Evolutionary conservation across 2,329 filamentous ascomycete genomes (phyloP).

Genomic region (Metarhizium rileyi): DNA sequence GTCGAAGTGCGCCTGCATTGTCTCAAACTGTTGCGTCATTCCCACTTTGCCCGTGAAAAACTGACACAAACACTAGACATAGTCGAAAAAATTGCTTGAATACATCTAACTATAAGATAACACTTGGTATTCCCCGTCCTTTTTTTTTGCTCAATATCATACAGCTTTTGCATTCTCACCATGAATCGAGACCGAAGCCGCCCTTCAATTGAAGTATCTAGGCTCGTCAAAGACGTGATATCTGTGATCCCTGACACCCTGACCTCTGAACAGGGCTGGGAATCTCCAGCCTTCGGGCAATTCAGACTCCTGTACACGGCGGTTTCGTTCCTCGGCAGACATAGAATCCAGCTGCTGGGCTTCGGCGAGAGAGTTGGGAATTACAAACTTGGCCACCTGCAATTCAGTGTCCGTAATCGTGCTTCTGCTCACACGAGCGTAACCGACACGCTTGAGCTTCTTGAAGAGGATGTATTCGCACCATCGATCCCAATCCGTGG

Average conservation of each 20-base stretch:
- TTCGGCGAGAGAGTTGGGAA: constrained; percentile 56
- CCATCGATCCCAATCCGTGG: constrained; percentile 91
- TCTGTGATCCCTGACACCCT: constrained; percentile 77
- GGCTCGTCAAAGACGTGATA: constrained; percentile 97
- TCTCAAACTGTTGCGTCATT: too few species aligned
- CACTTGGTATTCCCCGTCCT: too few species aligned
- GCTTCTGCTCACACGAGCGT: constrained; percentile 77
- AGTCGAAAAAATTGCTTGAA: too few species aligned
- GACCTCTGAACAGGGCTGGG: constrained; percentile 71
- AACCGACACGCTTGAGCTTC: constrained; percentile 72
- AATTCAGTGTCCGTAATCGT: constrained; percentile 97
- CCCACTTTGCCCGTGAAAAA: too few species aligned
- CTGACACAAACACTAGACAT: too few species aligned
- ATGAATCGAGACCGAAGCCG: not conserved
- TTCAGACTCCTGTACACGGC: constrained; percentile 56
- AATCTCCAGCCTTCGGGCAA: constrained; percentile 74
- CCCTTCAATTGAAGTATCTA: constrained; percentile 49
- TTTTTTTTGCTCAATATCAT: not conserved
- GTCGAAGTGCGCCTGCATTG: too few species aligned
- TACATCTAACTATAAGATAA: too few species aligned
- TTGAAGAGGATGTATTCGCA: constrained; percentile 99
- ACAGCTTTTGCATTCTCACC: not conserved
- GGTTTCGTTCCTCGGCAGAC: constrained; percentile 44
- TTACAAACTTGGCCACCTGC: constrained; percentile 89
- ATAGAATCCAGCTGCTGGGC: constrained; percentile 31